Base-by-base conservation (phyloP, 2,329 filamentous ascomycete species). In the Aspergillus japonicus region DNA sequence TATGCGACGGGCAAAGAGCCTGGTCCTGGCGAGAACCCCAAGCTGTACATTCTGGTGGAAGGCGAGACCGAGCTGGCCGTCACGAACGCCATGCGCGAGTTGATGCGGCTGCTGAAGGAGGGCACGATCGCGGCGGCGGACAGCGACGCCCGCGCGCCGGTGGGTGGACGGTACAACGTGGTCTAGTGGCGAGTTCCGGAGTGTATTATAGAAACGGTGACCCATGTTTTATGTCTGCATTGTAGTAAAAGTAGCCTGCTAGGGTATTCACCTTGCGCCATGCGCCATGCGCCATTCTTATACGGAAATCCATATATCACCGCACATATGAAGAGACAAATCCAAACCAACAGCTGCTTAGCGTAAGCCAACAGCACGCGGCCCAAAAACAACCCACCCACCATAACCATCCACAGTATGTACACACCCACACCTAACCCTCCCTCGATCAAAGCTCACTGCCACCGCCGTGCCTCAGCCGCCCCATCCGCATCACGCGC, bases 41-140 rank as follows among this genome's bases (percentile, higher is more conserved):
- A 98, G 81, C 81, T 99, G 68, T 99, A 98, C 74, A 97, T 99
- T 70, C 84, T 99, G 62, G 96, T 99, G 59, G 95, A 99, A 75
- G 95, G 95, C 47, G 95, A 99, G 71, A 98, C 95, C 0, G 95
- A 99, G 77, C 82, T 96, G 56, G 88, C 92, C 33, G 95, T 99
- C 29, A 91, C 90, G 54, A 89, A 91, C 69, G 95, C 95, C 2
- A 91, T 99, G 85, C 86, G 87, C 66, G 93, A 98, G 78, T 83
- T 99, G 65, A 94, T 92, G 72, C 86, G 93, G 50, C 80, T 97
- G 70, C 79, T 99, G 67, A 92, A 89, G 73, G 95, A 98, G 77
- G 95, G 91, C 12, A 96, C 93, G 0, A 87, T 96, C 69, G 92
- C 92, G 14, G 92, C 93, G 11, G 91, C 89, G 26, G 93, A 97